A percentile compares a stretch with the other conserved stretches of the same genome.
Evolutionary conservation across 164 flowering plant genomes (phyloP).

Genomic region (Cinnamomum micranthum): DNA sequence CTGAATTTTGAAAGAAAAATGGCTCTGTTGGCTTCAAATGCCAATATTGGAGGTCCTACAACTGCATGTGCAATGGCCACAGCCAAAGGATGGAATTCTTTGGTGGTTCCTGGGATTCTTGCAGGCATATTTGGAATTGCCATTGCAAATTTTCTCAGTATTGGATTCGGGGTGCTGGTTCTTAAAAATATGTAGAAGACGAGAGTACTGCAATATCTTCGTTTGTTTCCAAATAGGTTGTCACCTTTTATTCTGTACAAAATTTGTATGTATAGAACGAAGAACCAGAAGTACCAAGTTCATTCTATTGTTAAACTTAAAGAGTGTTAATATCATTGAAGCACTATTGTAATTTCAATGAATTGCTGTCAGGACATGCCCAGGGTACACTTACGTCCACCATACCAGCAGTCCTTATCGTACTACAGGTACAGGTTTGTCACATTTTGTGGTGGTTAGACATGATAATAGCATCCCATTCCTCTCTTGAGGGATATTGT

Average conservation of each 20-base stretch:
- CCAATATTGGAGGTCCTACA: slow-evolving; percentile 93
- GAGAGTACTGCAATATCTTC: no score
- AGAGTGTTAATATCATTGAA: no score
- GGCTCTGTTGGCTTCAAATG: slow-evolving; percentile 84
- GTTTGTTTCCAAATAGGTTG: background rate
- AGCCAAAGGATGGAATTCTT: slow-evolving; percentile 81
- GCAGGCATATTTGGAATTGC: slow-evolving; percentile 82
- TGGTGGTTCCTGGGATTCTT: slow-evolving; percentile 79
- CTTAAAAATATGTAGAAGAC: slow-evolving; percentile 43
- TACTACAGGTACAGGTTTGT: no score
- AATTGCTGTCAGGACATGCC: no score
- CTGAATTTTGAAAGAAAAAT: slow-evolving; percentile 54
- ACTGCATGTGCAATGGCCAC: slow-evolving; percentile 97
- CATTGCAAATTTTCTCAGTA: slow-evolving; percentile 81
- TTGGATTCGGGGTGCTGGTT: slow-evolving; percentile 60
- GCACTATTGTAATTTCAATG: no score
- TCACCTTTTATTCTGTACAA: background rate
- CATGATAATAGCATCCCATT: no score
- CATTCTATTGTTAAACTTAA: no score
- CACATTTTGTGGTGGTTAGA: no score
- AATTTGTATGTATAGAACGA: background rate
- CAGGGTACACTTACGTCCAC: no score
- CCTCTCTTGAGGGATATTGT: no score
- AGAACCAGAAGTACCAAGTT: background rate
- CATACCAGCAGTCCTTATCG: no score